Conservation (phyloP, 2,329 filamentous ascomycete species). For the Aspergillus intermedius region DNA sequence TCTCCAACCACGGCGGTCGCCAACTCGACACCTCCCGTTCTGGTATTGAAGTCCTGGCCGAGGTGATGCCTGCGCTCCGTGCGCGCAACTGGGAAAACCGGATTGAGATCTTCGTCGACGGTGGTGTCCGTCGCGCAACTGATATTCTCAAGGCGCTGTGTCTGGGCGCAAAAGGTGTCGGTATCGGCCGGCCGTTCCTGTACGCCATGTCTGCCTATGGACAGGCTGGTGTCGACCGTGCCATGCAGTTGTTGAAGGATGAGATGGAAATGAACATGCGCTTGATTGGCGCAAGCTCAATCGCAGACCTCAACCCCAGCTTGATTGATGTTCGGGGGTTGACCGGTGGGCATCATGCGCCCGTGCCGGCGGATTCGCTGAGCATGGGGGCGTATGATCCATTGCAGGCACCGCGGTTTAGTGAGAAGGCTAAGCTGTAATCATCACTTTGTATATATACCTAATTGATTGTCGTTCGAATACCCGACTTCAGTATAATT, state of each 20-base stretch:
- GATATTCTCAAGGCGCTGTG: slow-evolving; percentile 95
- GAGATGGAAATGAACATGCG: slow-evolving; percentile 99
- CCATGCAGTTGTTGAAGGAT: slow-evolving; percentile 87
- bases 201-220: slow-evolving; percentile 96
- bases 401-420: slow-evolving; percentile 43
- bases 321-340: slow-evolving; percentile 73
- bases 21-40: slow-evolving; percentile 90
- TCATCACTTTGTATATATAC: not conserved
- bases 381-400: slow-evolving; percentile 53
- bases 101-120: slow-evolving; percentile 86
- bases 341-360: slow-evolving; percentile 49
- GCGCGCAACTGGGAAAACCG: slow-evolving; percentile 65
- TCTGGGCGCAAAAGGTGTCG: slow-evolving; percentile 83
- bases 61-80: slow-evolving; percentile 83
- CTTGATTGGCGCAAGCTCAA: slow-evolving; percentile 68
- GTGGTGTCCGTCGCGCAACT: slow-evolving; percentile 80
- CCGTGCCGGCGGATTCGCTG: slow-evolving; percentile 57
- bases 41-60: slow-evolving; percentile 81
- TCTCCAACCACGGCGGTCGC: slow-evolving; percentile 92
- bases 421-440: slow-evolving; percentile 43
- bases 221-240: slow-evolving; percentile 75
- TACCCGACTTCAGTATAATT: too few species aligned
- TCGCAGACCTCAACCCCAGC: slow-evolving; percentile 73
- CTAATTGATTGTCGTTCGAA: not conserved
- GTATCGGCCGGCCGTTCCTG: slow-evolving; percentile 88